These are phyloP conservation scores for Neonothopanus nambi DNA, from an alignment of 1,284 basidiomycete species.

Conservation along the genomic window DNA sequence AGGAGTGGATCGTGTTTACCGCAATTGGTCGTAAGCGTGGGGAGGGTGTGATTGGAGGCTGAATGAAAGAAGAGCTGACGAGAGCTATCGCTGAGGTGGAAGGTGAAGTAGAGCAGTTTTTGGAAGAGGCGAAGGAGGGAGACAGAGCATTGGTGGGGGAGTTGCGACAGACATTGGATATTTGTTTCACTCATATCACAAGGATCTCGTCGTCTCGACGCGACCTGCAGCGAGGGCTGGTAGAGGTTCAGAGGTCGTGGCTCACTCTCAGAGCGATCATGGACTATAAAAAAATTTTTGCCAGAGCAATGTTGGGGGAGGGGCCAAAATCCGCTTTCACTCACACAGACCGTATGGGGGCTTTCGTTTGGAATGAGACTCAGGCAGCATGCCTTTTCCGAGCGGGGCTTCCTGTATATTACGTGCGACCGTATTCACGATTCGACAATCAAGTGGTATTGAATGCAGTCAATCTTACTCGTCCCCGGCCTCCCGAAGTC, in stretches of 20 bases:
- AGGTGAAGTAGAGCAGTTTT: no score
- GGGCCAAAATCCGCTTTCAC: background rate
- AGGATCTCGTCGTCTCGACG: background rate
- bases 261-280: background rate
- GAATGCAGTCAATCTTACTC: background rate
- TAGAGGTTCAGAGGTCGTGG: background rate
- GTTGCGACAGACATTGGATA: background rate
- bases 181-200: background rate
- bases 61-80: no score
- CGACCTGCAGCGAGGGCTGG: background rate
- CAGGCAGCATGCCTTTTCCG: background rate
- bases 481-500: background rate
- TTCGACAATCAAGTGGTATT: conserved; percentile 3
- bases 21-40: no score
- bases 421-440: background rate
- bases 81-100: no score
- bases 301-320: background rate
- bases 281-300: background rate
- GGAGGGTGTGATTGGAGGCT: no score
- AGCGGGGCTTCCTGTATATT: conserved; percentile 6
- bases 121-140: no score
- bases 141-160: no score
- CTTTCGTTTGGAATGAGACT: conserved; percentile 5
- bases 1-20: no score
- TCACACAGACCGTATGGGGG: background rate